These are phyloP conservation scores for Prunus kanzakura DNA, from an alignment of 306 rosid species.

Conservation along the genomic window DNA sequence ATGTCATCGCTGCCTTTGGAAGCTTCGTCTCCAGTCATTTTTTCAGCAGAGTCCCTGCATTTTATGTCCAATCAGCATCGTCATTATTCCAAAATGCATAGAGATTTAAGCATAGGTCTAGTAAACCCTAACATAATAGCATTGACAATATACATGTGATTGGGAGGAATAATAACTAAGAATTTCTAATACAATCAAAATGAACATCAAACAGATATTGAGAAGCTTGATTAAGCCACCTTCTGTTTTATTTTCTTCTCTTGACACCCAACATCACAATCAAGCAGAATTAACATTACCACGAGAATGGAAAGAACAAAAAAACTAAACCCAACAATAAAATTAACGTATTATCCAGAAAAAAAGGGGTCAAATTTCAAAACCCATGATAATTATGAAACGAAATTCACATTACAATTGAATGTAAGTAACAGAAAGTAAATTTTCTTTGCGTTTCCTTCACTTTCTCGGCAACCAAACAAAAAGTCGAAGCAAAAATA, in stretches of 20 bases:
- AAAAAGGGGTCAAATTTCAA: background rate
- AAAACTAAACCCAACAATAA: too few relatives aligned
- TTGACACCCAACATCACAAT: background rate
- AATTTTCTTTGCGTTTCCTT: background rate
- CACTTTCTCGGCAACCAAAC: background rate
- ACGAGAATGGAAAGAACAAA: background rate
- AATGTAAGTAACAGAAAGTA: background rate
- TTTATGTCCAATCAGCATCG: background rate
- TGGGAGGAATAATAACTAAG: background rate
- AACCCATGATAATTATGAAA: background rate
- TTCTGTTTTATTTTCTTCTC: background rate
- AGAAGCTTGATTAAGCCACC: background rate
- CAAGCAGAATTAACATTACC: background rate
- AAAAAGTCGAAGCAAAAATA: background rate
- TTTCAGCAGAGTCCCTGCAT: background rate
- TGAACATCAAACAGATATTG: background rate
- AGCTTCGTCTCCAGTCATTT: conserved; percentile 37
- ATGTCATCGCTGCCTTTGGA: conserved; percentile 35
- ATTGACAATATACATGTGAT: background rate
- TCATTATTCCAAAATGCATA: background rate
- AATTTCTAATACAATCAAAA: background rate
- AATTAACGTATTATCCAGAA: background rate
- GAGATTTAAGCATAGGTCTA: background rate
- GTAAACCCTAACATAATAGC: background rate
- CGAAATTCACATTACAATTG: background rate